phyloP scores from a whole-genome alignment of 2,329 filamentous ascomycete genomes.

The Exophiala sp. region DNA sequence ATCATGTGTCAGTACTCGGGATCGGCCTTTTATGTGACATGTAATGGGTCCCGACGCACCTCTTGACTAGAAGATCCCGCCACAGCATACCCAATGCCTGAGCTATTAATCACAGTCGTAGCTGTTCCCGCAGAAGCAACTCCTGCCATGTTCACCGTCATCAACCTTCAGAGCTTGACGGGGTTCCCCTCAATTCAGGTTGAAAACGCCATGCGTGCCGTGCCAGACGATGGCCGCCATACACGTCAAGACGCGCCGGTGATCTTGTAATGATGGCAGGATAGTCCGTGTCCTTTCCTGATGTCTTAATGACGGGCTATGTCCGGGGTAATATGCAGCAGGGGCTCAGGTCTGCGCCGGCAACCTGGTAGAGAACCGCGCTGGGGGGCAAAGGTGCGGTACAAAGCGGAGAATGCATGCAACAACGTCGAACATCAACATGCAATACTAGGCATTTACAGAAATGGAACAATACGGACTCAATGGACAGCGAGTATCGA shows the following conservation, averaged over 20 bases:
- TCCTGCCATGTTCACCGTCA: conserved; percentile 16
- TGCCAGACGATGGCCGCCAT: conserved; percentile 5
- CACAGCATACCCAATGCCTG: conserved; percentile 11
- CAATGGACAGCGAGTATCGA: no score
- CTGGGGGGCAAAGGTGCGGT: conserved; percentile 5
- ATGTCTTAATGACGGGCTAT: neutral
- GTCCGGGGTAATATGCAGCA: conserved; percentile 6
- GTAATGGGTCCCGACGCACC: conserved; percentile 12
- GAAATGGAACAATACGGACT: conserved; percentile 12
- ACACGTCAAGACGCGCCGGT: neutral
- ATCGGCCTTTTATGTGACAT: neutral
- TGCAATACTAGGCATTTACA: conserved; percentile 4
- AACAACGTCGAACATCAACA: no score
- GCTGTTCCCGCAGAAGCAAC: conserved; percentile 13
- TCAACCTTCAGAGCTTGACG: conserved; percentile 3
- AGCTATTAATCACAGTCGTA: conserved; percentile 14
- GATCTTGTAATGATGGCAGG: neutral
- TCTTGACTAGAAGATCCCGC: conserved; percentile 19
- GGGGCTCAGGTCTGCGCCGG: conserved; percentile 8
- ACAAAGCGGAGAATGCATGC: neutral
- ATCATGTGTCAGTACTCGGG: conserved; percentile 14
- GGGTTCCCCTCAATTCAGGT: conserved; percentile 17
- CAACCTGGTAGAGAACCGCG: conserved; percentile 17
- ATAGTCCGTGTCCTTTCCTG: neutral
- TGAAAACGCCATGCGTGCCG: conserved; percentile 19